Evolutionary conservation across 371 early-diverging fungal genomes (phyloP).

Genomic region (Sporodiniella umbellata): DNA sequence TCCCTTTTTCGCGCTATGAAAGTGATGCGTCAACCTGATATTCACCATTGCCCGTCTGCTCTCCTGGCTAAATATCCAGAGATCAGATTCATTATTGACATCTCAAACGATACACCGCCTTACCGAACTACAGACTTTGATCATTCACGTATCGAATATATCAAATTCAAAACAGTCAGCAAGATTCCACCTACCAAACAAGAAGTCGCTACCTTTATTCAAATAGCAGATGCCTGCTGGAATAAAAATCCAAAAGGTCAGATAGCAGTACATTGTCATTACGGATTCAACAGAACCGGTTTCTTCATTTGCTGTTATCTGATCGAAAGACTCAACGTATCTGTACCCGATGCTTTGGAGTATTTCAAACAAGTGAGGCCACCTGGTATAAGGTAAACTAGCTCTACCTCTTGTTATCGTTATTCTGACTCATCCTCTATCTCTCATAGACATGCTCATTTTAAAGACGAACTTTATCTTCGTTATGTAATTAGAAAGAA

Average conservation of each 20-base stretch:
- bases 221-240: conserved; percentile 54
- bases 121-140: conserved; percentile 63
- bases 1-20: conserved; percentile 62
- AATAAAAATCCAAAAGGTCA: conserved; percentile 56
- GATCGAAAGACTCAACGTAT: conserved; percentile 54
- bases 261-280: conserved; percentile 75
- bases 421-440: too few relatives aligned
- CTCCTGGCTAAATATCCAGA: conserved; percentile 64
- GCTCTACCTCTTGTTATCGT: too few relatives aligned
- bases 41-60: conserved; percentile 58
- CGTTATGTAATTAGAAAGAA: conserved; percentile 47
- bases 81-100: conserved; percentile 52
- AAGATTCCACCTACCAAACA: conserved; percentile 65
- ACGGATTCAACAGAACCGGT: conserved; percentile 72
- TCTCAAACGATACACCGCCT: conserved; percentile 60
- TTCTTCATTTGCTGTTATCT: conserved; percentile 69
- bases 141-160: conserved; percentile 54
- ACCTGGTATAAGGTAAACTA: conserved; percentile 63
- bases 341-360: conserved; percentile 58
- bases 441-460: conserved; percentile 60
- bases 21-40: conserved; percentile 66
- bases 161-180: conserved; percentile 62
- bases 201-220: conserved; percentile 56
- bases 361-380: conserved; percentile 61
- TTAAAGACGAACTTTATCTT: conserved; percentile 62